phyloP scores from a whole-genome alignment of 2,329 filamentous ascomycete species.

The Emericellopsis atlantica region DNA sequence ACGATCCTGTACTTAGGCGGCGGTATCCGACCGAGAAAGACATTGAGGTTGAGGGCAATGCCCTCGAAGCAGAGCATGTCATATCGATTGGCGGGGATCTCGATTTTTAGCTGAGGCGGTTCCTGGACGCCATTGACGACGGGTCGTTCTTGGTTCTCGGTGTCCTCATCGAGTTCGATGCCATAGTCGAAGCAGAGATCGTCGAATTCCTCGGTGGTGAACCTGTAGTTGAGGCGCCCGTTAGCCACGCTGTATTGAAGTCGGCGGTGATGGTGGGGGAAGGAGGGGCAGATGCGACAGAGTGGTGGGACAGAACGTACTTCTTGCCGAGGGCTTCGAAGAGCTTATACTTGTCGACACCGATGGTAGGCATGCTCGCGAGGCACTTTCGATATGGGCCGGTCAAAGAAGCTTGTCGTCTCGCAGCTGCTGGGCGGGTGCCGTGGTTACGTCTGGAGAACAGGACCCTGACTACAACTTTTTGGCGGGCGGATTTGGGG shows the following conservation, averaged over 20 bases:
- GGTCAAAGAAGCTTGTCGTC: too few species aligned
- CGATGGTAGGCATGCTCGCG: slow-evolving; percentile 77
- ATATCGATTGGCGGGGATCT: slow-evolving; percentile 90
- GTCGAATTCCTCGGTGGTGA: slow-evolving; percentile 90
- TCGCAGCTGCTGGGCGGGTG: too few species aligned
- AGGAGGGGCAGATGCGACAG: slow-evolving; percentile 6
- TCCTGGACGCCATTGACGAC: slow-evolving; percentile 70
- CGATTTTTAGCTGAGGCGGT: slow-evolving; percentile 89
- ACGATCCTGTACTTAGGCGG: slow-evolving; percentile 72
- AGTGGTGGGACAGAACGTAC: slow-evolving; percentile 29
- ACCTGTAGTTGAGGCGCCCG: slow-evolving; percentile 31
- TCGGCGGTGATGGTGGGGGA: slow-evolving; percentile 6
- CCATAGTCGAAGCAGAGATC: slow-evolving; percentile 97
- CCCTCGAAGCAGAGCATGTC: slow-evolving; percentile 97
- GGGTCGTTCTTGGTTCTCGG: slow-evolving; percentile 61
- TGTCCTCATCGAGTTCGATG: slow-evolving; percentile 96
- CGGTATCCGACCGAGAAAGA: slow-evolving; percentile 68
- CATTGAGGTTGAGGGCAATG: slow-evolving; percentile 88
- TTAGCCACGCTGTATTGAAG: neutral
- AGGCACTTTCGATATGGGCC: too few species aligned
- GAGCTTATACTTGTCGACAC: slow-evolving; percentile 90
- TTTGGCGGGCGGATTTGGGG: too few species aligned
- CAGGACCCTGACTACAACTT: too few species aligned
- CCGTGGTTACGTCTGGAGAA: too few species aligned
- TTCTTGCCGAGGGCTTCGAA: slow-evolving; percentile 85